Base-by-base conservation (phyloP, 2,329 filamentous ascomycete species). In the Trematosphaeria pertusa region DNA sequence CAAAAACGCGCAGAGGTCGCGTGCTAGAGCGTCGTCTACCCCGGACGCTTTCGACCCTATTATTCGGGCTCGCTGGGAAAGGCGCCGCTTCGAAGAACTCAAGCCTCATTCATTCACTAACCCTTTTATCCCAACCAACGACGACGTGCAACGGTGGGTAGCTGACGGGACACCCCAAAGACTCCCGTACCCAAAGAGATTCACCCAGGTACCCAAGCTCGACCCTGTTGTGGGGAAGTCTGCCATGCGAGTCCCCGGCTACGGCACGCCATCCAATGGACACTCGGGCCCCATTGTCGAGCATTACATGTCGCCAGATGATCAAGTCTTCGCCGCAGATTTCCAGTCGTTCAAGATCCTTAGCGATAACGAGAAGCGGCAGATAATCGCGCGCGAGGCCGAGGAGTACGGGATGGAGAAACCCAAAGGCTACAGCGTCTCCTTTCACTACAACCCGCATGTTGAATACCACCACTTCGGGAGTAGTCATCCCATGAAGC, bases 391-490 rank as follows among this genome's bases (percentile, higher is more conserved):
- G 37, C 69, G 75, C 43, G 78, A 82, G 56, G 78, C 81, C 31
- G 78, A 83, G 50, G 73, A 78, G 52, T 78, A 89, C 72, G 87
- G 86, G 58, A 89, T 97, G 64, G 84, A 85, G 41, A 83, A 86
- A 26, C 92, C 93, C 1, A 87, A 88, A 66, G 92, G 91, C 59
- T 92, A 95, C 75, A 91, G 83, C 22, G 93, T 99, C 36, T 97
- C 93, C 8, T 97, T 92, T 74, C 94, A 99, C 72, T 91, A 91
- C 75, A 97, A 97, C 65, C 89, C 92, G 1, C 86, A 90, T 50
- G 95, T 97, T 70, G 94, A 99, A 75, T 88, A 89, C 68, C 93
- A 97, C 73, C 94, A 99, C 73, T 99, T 99, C 71, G 94, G 94
- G 57, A 88, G 90, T 75, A 92, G 90, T 8, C 94, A 99, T 77